Base-by-base conservation (phyloP, 495 filamentous ascomycete genomes). In the Apodospora peruviana region DNA sequence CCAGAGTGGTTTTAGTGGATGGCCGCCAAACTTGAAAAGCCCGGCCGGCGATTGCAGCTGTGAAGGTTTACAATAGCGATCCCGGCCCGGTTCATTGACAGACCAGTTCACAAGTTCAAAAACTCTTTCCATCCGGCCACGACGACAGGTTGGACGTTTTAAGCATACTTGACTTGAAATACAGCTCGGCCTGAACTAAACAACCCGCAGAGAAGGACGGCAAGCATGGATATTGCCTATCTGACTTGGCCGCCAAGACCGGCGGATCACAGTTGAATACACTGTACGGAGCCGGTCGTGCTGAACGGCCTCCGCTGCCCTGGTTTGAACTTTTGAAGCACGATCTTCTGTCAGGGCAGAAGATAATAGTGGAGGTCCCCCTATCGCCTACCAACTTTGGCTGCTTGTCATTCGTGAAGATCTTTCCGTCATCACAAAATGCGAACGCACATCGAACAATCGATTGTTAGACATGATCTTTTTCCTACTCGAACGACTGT, bases 21-120 rank as follows among this genome's bases (percentile, higher is more conserved):
- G 12, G 40, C 39, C 43, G 50, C 54, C 27, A 52, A 17, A 49
- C 40, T 41, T 52, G 40, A 51, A 47, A 47, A 40, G 49, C 40
- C 20, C 23, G 16, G 40, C 16, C n/a, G 25, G 9, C 9, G 14
- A 3, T n/a, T 12, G 11, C 16, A 10, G 18, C 39, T 21, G 9
- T 41, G 11, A 17, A 20, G 9, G n/a, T 14, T 12, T 25, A 20
- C 40, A 42, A 20, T 14, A 20, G 21, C 18, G 25, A 11, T 17
- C 20, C n/a, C n/a, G n/a, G n/a, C n/a, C n/a, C n/a, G n/a, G n/a
- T n/a, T n/a, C n/a, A n/a, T n/a, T n/a, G n/a, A n/a, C n/a, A n/a
- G n/a, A n/a, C n/a, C n/a, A n/a, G n/a, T n/a, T n/a, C n/a, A n/a
- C n/a, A n/a, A n/a, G n/a, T n/a, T n/a, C n/a, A n/a, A n/a, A n/a